These are phyloP conservation scores for Turnera subulata DNA, from an alignment of 345 rosid genomes.

Conservation along the genomic window DNA sequence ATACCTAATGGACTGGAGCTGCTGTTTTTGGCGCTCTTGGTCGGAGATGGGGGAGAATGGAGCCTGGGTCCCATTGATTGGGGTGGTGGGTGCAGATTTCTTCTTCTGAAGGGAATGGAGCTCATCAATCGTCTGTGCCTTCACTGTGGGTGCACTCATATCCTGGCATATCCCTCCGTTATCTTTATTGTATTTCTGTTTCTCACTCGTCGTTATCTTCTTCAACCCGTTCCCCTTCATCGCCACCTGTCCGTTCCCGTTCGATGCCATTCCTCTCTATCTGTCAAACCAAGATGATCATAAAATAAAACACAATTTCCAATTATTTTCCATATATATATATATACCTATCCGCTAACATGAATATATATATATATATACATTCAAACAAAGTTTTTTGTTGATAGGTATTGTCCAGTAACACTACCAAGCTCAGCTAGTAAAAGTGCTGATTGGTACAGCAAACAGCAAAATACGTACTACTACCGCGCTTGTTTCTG, in stretches of 20 bases:
- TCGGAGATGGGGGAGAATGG: conserved; percentile 51
- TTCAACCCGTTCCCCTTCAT: conserved; percentile 31
- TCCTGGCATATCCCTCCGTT: conserved; percentile 63
- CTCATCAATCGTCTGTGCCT: conserved; percentile 84
- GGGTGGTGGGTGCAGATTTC: conserved; percentile 78
- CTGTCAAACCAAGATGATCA: not conserved
- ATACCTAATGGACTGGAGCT: conserved; percentile 93
- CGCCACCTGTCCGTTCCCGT: conserved; percentile 31
- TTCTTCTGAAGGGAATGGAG: conserved; percentile 91
- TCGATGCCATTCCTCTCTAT: conserved; percentile 30
- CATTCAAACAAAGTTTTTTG: too few species aligned
- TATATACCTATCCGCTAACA: too few species aligned
- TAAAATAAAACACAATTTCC: not conserved
- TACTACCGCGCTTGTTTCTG: too few species aligned
- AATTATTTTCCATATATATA: too few species aligned
- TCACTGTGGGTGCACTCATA: conserved; percentile 68
- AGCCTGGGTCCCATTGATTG: conserved; percentile 41
- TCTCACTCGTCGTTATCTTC: conserved; percentile 49
- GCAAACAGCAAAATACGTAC: too few species aligned
- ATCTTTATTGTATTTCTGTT: too few species aligned
- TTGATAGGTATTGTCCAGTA: too few species aligned
- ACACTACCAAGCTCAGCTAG: too few species aligned
- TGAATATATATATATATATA: too few species aligned
- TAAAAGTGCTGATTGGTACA: too few species aligned
- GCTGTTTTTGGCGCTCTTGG: conserved; percentile 73